These are phyloP conservation scores for Lichtheimia corymbifera DNA, from an alignment of 371 early-diverging fungal genomes.

Conservation along the genomic window DNA sequence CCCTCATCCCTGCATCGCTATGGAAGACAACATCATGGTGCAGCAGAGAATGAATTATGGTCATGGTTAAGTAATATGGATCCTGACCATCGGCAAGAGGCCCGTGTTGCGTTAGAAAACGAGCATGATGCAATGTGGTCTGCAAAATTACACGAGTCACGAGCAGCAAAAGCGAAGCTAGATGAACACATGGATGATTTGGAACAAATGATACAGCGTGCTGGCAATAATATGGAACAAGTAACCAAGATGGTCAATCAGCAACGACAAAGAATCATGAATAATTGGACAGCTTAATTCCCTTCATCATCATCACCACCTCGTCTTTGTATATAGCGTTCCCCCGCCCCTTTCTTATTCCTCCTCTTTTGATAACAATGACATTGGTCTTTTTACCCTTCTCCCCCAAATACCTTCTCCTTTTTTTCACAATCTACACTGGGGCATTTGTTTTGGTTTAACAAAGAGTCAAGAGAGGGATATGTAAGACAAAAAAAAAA, in stretches of 20 bases:
- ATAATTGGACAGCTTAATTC: conserved; percentile 12
- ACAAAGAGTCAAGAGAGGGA: too few species aligned
- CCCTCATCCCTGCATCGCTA: neutral
- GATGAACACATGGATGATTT: conserved; percentile 38
- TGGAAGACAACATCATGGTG: neutral
- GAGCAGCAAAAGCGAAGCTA: conserved; percentile 23
- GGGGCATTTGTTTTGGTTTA: too few species aligned
- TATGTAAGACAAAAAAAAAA: too few species aligned
- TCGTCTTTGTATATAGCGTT: too few species aligned
- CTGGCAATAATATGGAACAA: conserved; percentile 37
- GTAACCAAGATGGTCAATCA: conserved; percentile 31
- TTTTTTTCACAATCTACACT: too few species aligned
- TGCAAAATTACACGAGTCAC: conserved; percentile 16
- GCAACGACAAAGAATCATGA: conserved; percentile 27
- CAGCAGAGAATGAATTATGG: conserved; percentile 30
- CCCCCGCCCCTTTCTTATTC: too few species aligned
- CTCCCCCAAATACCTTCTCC: too few species aligned
- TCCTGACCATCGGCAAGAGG: conserved; percentile 21
- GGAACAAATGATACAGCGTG: conserved; percentile 40
- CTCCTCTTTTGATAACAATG: too few species aligned
- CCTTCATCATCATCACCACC: too few species aligned
- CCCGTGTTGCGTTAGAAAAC: conserved; percentile 2
- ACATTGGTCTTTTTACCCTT: too few species aligned
- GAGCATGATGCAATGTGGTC: conserved; percentile 11
- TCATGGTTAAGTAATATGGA: conserved; percentile 27